Evolutionary conservation across 305 asterid species (phyloP).

Genomic region (Striga hermonthica): DNA sequence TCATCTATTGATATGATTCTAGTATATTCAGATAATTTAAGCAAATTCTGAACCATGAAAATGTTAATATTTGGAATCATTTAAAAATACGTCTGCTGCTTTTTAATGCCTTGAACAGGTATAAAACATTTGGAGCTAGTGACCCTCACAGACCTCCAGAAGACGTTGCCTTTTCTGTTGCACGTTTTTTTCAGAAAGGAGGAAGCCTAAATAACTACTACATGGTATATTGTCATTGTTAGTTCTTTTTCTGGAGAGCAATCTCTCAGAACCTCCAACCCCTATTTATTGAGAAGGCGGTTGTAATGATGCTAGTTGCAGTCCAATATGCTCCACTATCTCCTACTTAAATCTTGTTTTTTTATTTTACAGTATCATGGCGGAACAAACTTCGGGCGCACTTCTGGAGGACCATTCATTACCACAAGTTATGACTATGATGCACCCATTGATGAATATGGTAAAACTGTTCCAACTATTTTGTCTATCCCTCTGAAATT

Average conservation of each 20-base stretch:
- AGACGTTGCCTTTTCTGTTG: conserved; percentile 88
- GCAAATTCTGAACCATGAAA: conserved; percentile 19
- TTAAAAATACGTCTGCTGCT: conserved; percentile 8
- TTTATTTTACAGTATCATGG: conserved; percentile 74
- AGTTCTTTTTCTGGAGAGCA: conserved; percentile 20
- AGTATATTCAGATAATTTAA: neutral
- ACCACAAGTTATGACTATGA: conserved; percentile 96
- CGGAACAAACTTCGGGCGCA: conserved; percentile 97
- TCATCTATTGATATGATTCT: neutral
- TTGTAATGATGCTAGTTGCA: conserved; percentile 17
- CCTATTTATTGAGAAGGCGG: neutral
- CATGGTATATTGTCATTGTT: conserved; percentile 51
- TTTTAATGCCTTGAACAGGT: conserved; percentile 48
- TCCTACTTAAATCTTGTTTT: conserved; percentile 20
- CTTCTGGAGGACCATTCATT: conserved; percentile 95
- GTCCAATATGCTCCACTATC: conserved; percentile 22
- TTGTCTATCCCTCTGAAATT: conserved; percentile 21
- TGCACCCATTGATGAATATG: conserved; percentile 97
- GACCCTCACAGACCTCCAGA: conserved; percentile 92
- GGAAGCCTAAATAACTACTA: conserved; percentile 92
- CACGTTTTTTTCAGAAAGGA: conserved; percentile 94
- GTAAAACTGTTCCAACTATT: conserved; percentile 34
- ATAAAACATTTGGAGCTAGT: conserved; percentile 88
- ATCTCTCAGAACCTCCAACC: conserved; percentile 13
- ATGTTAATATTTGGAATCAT: conserved; percentile 13